Base-by-base conservation (phyloP, 176 grass and related monocot genomes). In the Metroxylon sagu region DNA sequence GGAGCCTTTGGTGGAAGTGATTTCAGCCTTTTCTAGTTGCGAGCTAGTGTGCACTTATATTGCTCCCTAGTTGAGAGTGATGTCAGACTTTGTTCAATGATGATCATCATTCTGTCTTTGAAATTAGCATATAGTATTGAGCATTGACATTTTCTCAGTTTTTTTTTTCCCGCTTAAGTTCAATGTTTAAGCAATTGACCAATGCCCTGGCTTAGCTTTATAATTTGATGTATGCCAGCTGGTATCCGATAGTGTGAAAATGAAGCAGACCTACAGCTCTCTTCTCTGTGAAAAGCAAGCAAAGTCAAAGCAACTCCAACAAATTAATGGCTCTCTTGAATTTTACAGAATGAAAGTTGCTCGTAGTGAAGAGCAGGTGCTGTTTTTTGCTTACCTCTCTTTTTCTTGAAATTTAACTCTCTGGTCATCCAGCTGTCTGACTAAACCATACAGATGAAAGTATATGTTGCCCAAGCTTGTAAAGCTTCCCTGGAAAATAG, bases 161-260 rank as follows among this genome's bases (percentile, higher is more conserved):
- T 52, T 19, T 66, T 85, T 26, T 68, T 56, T 23, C 21, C 21
- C 16, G 18, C 3, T 39, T 6, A 7, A 55, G 28, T 43, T 10
- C 35, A 43, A 43, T 43, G 35, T 43, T 43, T 43, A 43, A 43
- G 35, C 8, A 12, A 43, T 43, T 43, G 8, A 43, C 35, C 35
- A 43, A 10, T 43, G 35, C 35, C 8, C 10, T 43, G 35, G 35
- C 35, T 43, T 1, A 2, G 7, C 7, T 14, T 43, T 43, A 43
- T 43, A 14, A 7, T 54, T 63, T 54, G n/a, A 69, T 26, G 66
- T 76, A 17, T 70, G 35, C 61, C 91, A 96, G 80, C 79, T 91
- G 62, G 86, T 97, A 72, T 97, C 92, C 7, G 87, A 97, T 71
- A 91, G 87, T 76, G 87, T 97, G 75, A 90, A 88, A 73, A 91